Evolutionary conservation across 2,329 filamentous ascomycete species (phyloP).

Genomic region (Colletotrichum neosansevieriae): DNA sequence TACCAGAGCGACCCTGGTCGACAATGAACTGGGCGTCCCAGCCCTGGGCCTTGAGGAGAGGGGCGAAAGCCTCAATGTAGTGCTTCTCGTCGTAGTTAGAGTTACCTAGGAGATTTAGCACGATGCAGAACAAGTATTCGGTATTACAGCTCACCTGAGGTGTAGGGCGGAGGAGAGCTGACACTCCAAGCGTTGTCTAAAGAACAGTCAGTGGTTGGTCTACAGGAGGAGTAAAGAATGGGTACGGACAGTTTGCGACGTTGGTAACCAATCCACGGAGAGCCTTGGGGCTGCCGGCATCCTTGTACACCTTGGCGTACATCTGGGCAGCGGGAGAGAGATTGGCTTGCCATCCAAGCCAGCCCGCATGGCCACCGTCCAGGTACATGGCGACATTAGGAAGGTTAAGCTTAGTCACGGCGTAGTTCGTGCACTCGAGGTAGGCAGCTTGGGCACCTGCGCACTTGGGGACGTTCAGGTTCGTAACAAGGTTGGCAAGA

Average conservation of each 20-base stretch:
- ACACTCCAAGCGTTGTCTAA: slow-evolving; percentile 63
- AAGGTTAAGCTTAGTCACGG: slow-evolving; percentile 63
- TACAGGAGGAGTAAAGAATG: neutral
- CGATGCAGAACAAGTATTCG: neutral
- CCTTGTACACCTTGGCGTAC: slow-evolving; percentile 61
- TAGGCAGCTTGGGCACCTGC: slow-evolving; percentile 61
- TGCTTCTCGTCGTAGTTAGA: slow-evolving; percentile 64
- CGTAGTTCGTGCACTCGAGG: slow-evolving; percentile 62
- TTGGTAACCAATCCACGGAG: slow-evolving; percentile 69
- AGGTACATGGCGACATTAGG: slow-evolving; percentile 69
- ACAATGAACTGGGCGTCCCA: slow-evolving; percentile 62
- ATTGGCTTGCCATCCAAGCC: slow-evolving; percentile 70
- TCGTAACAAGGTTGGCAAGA: slow-evolving; percentile 70
- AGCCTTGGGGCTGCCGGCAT: slow-evolving; percentile 60
- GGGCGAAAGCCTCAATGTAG: slow-evolving; percentile 74
- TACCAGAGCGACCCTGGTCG: slow-evolving; percentile 63
- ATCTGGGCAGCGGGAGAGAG: slow-evolving; percentile 60
- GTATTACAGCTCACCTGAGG: slow-evolving; percentile 45
- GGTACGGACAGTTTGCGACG: slow-evolving; percentile 58
- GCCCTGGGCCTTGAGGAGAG: slow-evolving; percentile 64
- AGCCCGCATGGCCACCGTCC: slow-evolving; percentile 66
- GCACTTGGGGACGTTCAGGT: slow-evolving; percentile 64
- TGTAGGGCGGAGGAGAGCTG: slow-evolving; percentile 58
- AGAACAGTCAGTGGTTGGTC: neutral
- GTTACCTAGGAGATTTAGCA: slow-evolving; percentile 53